These are phyloP conservation scores for Penicillium sp. DNA, from an alignment of 2,329 filamentous ascomycete genomes.

Conservation along the genomic window DNA sequence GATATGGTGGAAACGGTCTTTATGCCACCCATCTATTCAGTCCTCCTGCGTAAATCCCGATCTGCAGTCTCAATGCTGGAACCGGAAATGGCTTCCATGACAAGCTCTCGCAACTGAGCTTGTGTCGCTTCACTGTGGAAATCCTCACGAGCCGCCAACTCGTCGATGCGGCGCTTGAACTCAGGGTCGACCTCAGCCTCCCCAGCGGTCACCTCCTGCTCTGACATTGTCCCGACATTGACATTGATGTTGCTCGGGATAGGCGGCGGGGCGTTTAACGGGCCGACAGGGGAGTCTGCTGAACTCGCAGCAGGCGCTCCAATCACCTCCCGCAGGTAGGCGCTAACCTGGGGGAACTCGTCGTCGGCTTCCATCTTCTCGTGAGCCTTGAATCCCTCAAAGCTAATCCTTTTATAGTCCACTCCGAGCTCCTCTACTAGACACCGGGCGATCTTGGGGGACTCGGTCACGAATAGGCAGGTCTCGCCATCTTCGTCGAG, in stretches of 20 bases:
- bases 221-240: constrained; percentile 69
- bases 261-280: constrained; percentile 52
- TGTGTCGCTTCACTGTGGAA: constrained; percentile 79
- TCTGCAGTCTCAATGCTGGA: constrained; percentile 58
- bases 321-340: constrained; percentile 57
- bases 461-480: constrained; percentile 89
- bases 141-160: constrained; percentile 76
- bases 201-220: constrained; percentile 53
- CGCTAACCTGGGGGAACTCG: constrained; percentile 69
- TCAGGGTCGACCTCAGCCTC: constrained; percentile 69
- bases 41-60: constrained; percentile 60
- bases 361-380: constrained; percentile 76
- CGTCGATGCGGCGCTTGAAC: constrained; percentile 80
- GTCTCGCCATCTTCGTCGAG: constrained; percentile 90
- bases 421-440: constrained; percentile 79
- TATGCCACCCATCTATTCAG: constrained; percentile 42
- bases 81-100: constrained; percentile 72
- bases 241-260: constrained; percentile 73
- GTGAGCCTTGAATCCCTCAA: constrained; percentile 71
- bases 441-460: constrained; percentile 67
- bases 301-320: constrained; percentile 26
- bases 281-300: constrained; percentile 27
- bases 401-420: constrained; percentile 61
- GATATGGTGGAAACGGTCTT: background rate
- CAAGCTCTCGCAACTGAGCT: constrained; percentile 68